Base-by-base conservation (phyloP, 305 asterid genomes). In the Petunia hybrid region DNA sequence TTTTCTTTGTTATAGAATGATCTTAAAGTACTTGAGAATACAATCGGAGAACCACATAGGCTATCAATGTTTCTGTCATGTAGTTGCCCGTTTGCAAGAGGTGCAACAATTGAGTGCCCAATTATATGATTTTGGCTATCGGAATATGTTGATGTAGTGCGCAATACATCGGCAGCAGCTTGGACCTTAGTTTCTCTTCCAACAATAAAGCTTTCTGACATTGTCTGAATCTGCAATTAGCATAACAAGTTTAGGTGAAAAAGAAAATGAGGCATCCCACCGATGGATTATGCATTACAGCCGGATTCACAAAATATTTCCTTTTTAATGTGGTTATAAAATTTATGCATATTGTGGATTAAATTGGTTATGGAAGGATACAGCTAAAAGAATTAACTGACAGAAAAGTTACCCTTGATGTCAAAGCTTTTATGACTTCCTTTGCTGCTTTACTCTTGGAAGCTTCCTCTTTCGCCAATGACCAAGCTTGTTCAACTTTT, bases 381-480 rank as follows among this genome's bases (percentile, higher is more conserved):
- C 60, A 31, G 39, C 6, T 38, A 8, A 80, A 2, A 57, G 68
- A 60, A 55, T 59, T 51, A 73, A 71, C 78, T 69, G 67, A 79
- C 74, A 13, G 71, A 51, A 36, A 80, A 78, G 60, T 80, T 80
- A 89, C 92, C 89, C 89, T 85, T 60, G 89, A 76, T 76, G 89
- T 85, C 73, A 89, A 80, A 61, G 83, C 89, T 86, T 83, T 86
- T 56, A 89, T 87, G 41, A 85, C 86, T 82, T 86, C 91, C 82
- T 86, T 86, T 22, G 91, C 87, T 68, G 88, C 91, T 83, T 87
- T 85, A 81, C 82, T 82, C 84, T 87, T 87, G 80, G 82, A 79
- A 46, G 88, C 90, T 89, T 89, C 90, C 82, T 81, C 92, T 76
- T 82, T 87, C n/a, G 92, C 92, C 60, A 89, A 78, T 46, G 85